Conservation (phyloP, 1,284 basidiomycete species). For the Cystobasidiaceae sp. region DNA sequence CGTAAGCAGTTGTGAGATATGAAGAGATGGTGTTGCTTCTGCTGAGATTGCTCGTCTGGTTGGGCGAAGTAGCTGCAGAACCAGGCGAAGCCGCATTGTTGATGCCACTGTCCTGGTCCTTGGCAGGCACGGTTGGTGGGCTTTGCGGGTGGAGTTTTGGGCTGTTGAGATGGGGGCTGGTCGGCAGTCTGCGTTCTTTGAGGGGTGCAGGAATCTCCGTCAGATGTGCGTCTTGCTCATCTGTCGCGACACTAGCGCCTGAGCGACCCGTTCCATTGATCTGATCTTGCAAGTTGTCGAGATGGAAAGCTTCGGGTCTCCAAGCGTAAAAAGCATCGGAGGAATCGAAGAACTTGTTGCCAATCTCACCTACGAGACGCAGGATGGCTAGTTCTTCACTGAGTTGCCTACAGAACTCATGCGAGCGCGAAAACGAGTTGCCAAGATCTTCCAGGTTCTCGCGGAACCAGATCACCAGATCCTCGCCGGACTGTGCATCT, state of each 20-base stretch:
- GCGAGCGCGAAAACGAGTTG: constrained; percentile 20
- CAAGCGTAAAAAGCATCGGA: constrained; percentile 36
- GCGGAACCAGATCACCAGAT: constrained; percentile 35
- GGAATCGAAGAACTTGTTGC: constrained; percentile 37
- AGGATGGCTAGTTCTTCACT: constrained; percentile 35
- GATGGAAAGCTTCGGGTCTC: constrained; percentile 36
- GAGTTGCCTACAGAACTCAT: constrained; percentile 35
- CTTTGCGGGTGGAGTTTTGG: background rate
- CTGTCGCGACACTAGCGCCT: background rate
- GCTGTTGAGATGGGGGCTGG: constrained; percentile 5
- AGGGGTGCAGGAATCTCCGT: constrained; percentile 12
- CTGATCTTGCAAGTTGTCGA: constrained; percentile 30
- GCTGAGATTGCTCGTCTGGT: background rate
- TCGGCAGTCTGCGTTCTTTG: background rate
- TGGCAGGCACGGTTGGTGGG: constrained; percentile 6
- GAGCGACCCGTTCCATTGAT: constrained; percentile 5
- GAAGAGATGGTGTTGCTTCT: constrained; percentile 27
- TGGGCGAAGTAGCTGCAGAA: background rate
- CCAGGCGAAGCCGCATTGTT: background rate
- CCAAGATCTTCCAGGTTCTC: constrained; percentile 33
- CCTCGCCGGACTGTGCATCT: constrained; percentile 38
- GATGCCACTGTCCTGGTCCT: background rate
- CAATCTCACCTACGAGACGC: constrained; percentile 37
- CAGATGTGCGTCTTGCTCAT: constrained; percentile 12
- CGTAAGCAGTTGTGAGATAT: constrained; percentile 19